A percentile compares a stretch with the other conserved stretches of the same genome.
Evolutionary conservation across 441 rosid genomes (phyloP).

Genomic region (Croton setiger): DNA sequence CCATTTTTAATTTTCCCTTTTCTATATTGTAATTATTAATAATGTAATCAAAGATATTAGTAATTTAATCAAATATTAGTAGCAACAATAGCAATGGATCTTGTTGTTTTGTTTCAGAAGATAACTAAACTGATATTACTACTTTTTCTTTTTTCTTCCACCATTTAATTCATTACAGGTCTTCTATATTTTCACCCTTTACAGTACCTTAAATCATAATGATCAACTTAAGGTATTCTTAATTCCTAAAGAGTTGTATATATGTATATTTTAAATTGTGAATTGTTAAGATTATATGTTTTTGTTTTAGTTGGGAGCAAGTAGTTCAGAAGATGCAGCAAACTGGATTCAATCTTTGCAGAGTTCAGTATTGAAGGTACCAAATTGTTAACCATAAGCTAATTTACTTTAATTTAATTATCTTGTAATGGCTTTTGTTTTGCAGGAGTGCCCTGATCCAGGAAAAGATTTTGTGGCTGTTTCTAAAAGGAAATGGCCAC

Average conservation of each 20-base stretch:
- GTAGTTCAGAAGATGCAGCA: slow-evolving; percentile 94
- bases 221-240: slow-evolving; percentile 75
- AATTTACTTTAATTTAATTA: too few relatives aligned
- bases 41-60: too few relatives aligned
- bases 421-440: slow-evolving; percentile 8
- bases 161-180: slow-evolving; percentile 44
- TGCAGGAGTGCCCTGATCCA: slow-evolving; percentile 55
- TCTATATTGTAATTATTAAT: neutral
- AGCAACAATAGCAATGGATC: too few relatives aligned
- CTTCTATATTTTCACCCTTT: slow-evolving; percentile 78
- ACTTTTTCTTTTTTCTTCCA: neutral
- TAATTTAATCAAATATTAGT: too few relatives aligned
- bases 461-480: slow-evolving; percentile 48
- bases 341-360: slow-evolving; percentile 76
- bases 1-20: slow-evolving; percentile 4
- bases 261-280: too few relatives aligned
- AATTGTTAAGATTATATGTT: neutral
- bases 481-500: slow-evolving; percentile 58
- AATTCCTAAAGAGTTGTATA: neutral
- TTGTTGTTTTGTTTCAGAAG: neutral
- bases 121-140: neutral
- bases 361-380: slow-evolving; percentile 75
- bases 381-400: neutral
- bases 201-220: slow-evolving; percentile 60
- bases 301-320: slow-evolving; percentile 71